Percentiles rank a stretch among this genome's conserved stretches.
Conservation (phyloP, 805 yeast species). For the Zygoascus flipseniorum region DNA sequence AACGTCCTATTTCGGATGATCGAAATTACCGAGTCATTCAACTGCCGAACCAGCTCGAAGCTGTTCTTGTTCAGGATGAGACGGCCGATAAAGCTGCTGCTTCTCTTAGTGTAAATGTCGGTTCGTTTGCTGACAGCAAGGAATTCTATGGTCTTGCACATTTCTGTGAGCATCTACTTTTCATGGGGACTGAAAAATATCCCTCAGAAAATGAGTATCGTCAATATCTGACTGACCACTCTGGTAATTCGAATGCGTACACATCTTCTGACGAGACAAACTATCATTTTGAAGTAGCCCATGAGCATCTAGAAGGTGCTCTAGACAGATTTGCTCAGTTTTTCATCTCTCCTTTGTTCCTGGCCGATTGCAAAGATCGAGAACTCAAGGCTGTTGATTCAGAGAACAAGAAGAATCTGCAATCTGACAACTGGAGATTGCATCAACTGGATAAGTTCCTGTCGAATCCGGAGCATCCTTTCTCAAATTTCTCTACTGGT, state of each 20-base stretch:
- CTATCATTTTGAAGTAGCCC: conserved; percentile 77
- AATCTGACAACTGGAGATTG: conserved; percentile 81
- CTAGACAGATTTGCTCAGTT: conserved; percentile 90
- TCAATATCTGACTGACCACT: conserved; percentile 68
- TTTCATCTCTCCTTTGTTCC: conserved; percentile 76
- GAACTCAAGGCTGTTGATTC: conserved; percentile 94
- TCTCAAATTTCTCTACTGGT: conserved; percentile 84
- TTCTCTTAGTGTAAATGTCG: conserved; percentile 68
- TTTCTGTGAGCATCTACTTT: conserved; percentile 75
- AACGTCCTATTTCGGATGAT: conserved; percentile 48
- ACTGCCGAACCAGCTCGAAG: conserved; percentile 61
- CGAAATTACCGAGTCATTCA: conserved; percentile 60
- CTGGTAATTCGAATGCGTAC: conserved; percentile 87
- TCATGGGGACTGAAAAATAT: conserved; percentile 72
- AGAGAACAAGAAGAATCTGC: conserved; percentile 90
- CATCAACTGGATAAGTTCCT: conserved; percentile 74
- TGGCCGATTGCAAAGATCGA: conserved; percentile 68
- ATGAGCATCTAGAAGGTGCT: conserved; percentile 74
- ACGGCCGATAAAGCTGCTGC: conserved; percentile 55
- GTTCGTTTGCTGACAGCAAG: conserved; percentile 72
- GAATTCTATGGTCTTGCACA: conserved; percentile 78
- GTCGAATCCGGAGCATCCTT: conserved; percentile 72
- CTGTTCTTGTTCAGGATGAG: conserved; percentile 70
- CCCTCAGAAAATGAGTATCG: conserved; percentile 70
- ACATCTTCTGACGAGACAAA: conserved; percentile 86